Base-by-base conservation (phyloP, 2,329 filamentous ascomycete genomes). In the Phymatotrichopsis omnivora region DNA sequence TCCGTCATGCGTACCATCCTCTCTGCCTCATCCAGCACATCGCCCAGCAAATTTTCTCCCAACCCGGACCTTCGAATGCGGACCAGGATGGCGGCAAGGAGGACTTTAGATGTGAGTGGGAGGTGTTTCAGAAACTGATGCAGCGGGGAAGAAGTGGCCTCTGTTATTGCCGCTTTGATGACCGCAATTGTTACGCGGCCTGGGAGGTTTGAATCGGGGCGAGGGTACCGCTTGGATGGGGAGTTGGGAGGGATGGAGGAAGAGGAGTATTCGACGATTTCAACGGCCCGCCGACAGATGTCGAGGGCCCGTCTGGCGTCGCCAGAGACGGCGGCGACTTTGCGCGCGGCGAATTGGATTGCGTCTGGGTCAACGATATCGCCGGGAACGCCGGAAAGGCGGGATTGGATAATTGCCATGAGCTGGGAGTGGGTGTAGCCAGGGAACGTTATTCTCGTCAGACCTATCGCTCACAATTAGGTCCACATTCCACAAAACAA, bases 361-460 rank as follows among this genome's bases (percentile, higher is more conserved):
- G 91, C 93, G 60, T 98, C 91, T 1, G 85, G 70, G 51, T 95
- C 85, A 30, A 98, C 89, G 33, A 98, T 82, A 55, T 87, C 79
- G 20, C 85, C 86, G 1, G 84, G 81, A 1, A 96, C 85, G 42
- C 85, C 85, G 60, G 85, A 78, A 2, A 98, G 74, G 23, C 91
- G 81, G n/a, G 86, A 93, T 60, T 89, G 81, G 53, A 98, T 95
- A 60, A 98, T 98, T 56, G 82, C 82, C 82, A 96, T 94, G 30
- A 98, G 74, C 64, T 98, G 91, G 48, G 91, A 86, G 63, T 98
- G 87, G 46, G 86, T 95, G 64, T 98, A 98, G 17, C 91, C 91
- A 0, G 91, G 85, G 58, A 98, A 98, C 0, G 91, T 95, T 60
- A 98, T 95, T 59, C 93, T 77, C 6, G 87, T 95, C 37, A 98